phyloP scores from a whole-genome alignment of 495 filamentous ascomycete genomes.

The Trichocladium antarcticum region DNA sequence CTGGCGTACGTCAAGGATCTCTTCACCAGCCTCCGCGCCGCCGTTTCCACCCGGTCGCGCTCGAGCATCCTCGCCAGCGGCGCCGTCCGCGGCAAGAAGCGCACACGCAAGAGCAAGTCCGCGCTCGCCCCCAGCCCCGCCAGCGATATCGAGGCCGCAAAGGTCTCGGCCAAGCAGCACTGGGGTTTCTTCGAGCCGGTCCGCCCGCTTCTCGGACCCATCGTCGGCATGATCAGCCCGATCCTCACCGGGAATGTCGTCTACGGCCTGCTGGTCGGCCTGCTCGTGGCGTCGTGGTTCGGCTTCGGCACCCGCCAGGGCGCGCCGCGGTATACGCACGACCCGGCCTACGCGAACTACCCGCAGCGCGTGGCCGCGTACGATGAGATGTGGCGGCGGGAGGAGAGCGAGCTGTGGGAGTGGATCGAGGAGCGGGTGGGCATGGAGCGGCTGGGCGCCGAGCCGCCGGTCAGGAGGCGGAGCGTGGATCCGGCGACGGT shows the following conservation, averaged over 20 bases:
- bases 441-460: constrained; percentile 50
- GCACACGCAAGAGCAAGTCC: constrained; percentile 47
- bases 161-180: constrained; percentile 32
- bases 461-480: constrained; percentile 27
- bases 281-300: constrained; percentile 48
- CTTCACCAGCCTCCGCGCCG: constrained; percentile 57
- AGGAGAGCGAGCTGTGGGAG: constrained; percentile 88
- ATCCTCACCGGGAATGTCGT: constrained; percentile 60
- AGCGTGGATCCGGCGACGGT: constrained; percentile 38
- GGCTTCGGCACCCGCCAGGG: constrained; percentile 35
- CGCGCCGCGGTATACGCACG: constrained; percentile 25
- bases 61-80: constrained; percentile 30
- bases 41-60: constrained; percentile 54
- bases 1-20: constrained; percentile 66
- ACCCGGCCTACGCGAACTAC: constrained; percentile 30
- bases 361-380: constrained; percentile 73
- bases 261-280: constrained; percentile 47
- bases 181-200: constrained; percentile 81
- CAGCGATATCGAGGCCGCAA: constrained; percentile 38
- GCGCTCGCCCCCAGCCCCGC: constrained; percentile 31
- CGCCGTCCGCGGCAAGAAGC: constrained; percentile 34
- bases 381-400: constrained; percentile 82
- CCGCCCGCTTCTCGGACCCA: constrained; percentile 55
- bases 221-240: constrained; percentile 57
- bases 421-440: constrained; percentile 89